Conservation (phyloP, 768 basidiomycete genomes). For the Termitomyces sp. region DNA sequence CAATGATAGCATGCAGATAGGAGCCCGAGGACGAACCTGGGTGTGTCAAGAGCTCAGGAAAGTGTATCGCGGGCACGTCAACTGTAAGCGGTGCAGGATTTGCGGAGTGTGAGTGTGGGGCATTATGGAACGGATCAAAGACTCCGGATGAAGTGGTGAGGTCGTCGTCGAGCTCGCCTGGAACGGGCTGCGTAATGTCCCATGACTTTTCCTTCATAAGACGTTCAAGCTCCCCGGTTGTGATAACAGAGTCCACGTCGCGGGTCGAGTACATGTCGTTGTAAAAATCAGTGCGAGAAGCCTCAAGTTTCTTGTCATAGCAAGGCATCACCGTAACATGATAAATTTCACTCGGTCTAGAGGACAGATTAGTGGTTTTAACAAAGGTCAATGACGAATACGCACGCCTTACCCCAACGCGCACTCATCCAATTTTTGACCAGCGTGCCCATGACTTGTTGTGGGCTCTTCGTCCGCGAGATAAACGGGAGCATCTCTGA, state of each 20-base stretch:
- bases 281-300: slow-evolving; percentile 92
- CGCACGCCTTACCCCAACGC: slow-evolving; percentile 69
- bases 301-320: slow-evolving; percentile 99
- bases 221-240: slow-evolving; percentile 89
- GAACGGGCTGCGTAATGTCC: slow-evolving; percentile 63
- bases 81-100: slow-evolving; percentile 9
- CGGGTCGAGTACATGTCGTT: slow-evolving; percentile 77
- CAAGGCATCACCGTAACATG: slow-evolving; percentile 99
- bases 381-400: slow-evolving; percentile 15
- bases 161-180: slow-evolving; percentile 42
- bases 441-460: slow-evolving; percentile 90
- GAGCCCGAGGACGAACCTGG: slow-evolving; percentile 90
- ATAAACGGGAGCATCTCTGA: slow-evolving; percentile 92
- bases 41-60: slow-evolving; percentile 79
- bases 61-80: slow-evolving; percentile 8
- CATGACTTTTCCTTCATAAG: slow-evolving; percentile 82
- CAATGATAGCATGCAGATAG: slow-evolving; percentile 81
- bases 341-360: slow-evolving; percentile 84
- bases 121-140: slow-evolving; percentile 8
- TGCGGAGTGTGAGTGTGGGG: background rate
- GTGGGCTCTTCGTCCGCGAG: slow-evolving; percentile 84
- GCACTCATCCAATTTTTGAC: slow-evolving; percentile 86
- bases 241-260: slow-evolving; percentile 96
- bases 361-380: slow-evolving; percentile 6
- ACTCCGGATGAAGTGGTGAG: slow-evolving; percentile 15